Evolutionary conservation across 768 basidiomycete genomes (phyloP).

Genomic region (Leucosporidium yakuticum): DNA sequence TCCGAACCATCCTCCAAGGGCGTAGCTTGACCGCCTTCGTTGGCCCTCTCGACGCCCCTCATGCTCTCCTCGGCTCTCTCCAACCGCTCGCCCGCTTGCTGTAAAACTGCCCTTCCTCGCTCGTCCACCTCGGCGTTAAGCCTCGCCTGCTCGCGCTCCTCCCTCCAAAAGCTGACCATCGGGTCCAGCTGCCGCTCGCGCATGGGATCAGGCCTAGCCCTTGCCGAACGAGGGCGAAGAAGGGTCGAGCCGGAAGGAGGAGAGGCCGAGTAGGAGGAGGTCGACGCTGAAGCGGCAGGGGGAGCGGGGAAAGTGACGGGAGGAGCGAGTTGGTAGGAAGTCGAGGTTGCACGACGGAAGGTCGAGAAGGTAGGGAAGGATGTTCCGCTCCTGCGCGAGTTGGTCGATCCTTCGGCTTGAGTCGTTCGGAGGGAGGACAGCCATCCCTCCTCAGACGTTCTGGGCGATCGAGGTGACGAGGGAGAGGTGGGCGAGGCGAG

Average conservation of each 20-base stretch:
- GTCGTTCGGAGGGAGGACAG: no score
- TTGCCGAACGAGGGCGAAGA: not conserved
- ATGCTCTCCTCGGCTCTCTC: conserved; percentile 10
- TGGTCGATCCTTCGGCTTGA: no score
- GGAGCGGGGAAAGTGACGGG: no score
- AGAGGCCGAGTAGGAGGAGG: no score
- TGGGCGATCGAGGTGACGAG: no score
- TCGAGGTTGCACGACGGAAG: no score
- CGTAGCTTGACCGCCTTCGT: not conserved
- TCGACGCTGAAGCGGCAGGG: no score
- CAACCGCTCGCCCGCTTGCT: conserved; percentile 14
- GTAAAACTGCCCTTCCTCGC: not conserved
- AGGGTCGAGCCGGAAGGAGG: not conserved
- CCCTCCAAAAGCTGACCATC: not conserved
- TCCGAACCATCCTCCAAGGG: not conserved
- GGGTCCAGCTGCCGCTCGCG: not conserved
- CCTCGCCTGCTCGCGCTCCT: conserved; percentile 1
- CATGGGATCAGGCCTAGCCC: not conserved
- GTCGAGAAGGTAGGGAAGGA: no score
- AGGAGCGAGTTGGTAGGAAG: no score
- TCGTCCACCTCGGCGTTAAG: not conserved
- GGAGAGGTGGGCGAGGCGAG: no score
- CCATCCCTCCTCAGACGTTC: no score
- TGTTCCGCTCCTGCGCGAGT: no score
- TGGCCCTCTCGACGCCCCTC: not conserved